A percentile compares a stretch with the other conserved stretches of the same genome.
These are phyloP conservation scores for Cafeteria roenbergensis DNA, from an alignment of 108 stramenopile species.

Conservation along the genomic window DNA sequence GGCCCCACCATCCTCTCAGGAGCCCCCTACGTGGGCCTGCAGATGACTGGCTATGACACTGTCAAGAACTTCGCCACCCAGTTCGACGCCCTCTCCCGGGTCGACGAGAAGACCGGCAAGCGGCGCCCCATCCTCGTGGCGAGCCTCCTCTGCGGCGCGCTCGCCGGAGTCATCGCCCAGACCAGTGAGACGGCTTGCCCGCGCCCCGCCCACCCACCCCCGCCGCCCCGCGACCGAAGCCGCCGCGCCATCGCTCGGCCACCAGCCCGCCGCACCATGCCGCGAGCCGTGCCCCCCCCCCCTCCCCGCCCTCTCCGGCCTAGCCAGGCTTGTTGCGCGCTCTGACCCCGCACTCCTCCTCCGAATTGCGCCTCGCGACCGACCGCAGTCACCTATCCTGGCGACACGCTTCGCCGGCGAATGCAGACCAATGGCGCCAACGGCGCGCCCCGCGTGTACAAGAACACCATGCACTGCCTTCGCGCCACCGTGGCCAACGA, in stretches of 20 bases:
- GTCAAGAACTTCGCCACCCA: neutral
- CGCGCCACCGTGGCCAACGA: neutral
- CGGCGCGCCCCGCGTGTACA: constrained; percentile 10
- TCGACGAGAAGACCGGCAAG: neutral
- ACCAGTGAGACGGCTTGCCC: no score
- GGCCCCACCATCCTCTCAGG: constrained; percentile 15
- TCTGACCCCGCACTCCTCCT: no score
- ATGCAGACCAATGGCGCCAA: constrained; percentile 22
- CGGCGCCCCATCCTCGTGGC: neutral
- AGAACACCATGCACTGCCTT: constrained; percentile 11
- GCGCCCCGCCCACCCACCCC: no score
- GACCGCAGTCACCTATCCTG: constrained; percentile 26
- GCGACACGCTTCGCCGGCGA: constrained; percentile 21
- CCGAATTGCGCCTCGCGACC: no score
- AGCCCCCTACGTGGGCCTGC: constrained; percentile 18
- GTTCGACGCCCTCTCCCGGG: neutral
- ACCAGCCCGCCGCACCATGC: no score
- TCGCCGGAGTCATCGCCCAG: constrained; percentile 19
- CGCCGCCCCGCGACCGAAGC: no score
- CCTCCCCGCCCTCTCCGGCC: no score
- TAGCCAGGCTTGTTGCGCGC: no score
- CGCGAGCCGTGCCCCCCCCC: no score
- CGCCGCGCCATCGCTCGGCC: no score
- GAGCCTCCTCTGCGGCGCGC: constrained; percentile 9
- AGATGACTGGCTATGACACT: constrained; percentile 20